Evolutionary conservation across 2,329 filamentous ascomycete species (phyloP), one percentile per base, ranked within the genome.

Genomic region (Nectriaceae sp.): DNA sequence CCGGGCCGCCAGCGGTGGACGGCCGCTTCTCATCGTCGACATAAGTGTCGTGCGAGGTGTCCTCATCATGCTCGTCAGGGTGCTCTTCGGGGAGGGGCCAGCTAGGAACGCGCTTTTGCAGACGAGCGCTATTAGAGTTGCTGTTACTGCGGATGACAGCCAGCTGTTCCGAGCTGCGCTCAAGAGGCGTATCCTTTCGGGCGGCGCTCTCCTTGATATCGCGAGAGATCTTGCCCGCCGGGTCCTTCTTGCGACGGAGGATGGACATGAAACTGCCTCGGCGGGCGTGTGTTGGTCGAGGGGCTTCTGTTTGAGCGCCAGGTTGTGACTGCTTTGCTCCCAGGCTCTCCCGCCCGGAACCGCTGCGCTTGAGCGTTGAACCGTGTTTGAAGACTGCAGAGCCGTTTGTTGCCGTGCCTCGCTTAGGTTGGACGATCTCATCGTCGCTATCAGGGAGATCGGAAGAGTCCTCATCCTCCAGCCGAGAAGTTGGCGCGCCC

Each of bases 371-470:
- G 8, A 77, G 65, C 49, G 63, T 60, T 15, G 59, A 50, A 63
- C 56, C 38, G 63, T 58, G 26, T 33, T 21, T 11, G 8, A 21
- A 6, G 18, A 42, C 4, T 6, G 10, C 6, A 6, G 29, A 47
- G 6, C 37, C 49, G 10, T 55, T 55, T 10, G 40, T 29, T 11
- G 40, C 16, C 5, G 36, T 24, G 4, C 26, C 36, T 16, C 50
- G 54, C 31, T 62, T 57, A 3, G 57, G 44, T 18, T 56, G 62
- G 33, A 53, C 49, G 18, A 54, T 35, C 4, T 80, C 76, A 38
- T 84, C 78, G 22, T 80, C 82, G 52, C 77, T 84, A 59, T 87
- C 82, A 2, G 80, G 78, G 3, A 84, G 67, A 39, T 85, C 81
- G 16, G 82, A 80, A 1, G 83, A 83, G 29, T 76, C 71, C 46